phyloP scores from a whole-genome alignment of 305 asterid species.

The Fraxinus platypoda region DNA sequence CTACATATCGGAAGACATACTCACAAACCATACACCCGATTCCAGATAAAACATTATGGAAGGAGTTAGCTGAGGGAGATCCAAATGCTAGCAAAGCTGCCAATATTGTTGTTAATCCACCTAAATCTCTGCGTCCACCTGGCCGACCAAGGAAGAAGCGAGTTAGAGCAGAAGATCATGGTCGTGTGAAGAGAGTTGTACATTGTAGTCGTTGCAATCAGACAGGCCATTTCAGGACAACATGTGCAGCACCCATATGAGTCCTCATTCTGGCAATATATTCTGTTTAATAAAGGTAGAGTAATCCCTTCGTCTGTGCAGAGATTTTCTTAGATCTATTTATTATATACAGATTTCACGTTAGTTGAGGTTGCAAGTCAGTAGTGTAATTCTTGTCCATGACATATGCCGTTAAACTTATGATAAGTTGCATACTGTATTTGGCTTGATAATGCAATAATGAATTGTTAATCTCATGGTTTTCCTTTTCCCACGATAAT shows the following conservation, averaged over 20 bases:
- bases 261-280: slow-evolving; percentile 6
- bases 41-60: slow-evolving; percentile 86
- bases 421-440: slow-evolving; percentile 3
- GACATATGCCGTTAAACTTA: not conserved
- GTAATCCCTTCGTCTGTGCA: slow-evolving; percentile 34
- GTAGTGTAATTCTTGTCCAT: slow-evolving; percentile 12
- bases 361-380: slow-evolving; percentile 26
- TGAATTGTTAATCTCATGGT: not conserved
- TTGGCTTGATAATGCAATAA: slow-evolving; percentile 18
- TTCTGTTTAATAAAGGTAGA: slow-evolving; percentile 25
- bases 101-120: slow-evolving; percentile 65
- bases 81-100: slow-evolving; percentile 31
- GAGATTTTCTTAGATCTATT: slow-evolving; percentile 31
- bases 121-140: slow-evolving; percentile 81
- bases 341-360: slow-evolving; percentile 18
- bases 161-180: slow-evolving; percentile 83
- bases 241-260: slow-evolving; percentile 91
- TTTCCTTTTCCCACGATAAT: not conserved
- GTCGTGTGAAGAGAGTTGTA: slow-evolving; percentile 83
- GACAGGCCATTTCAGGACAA: slow-evolving; percentile 81
- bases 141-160: slow-evolving; percentile 91
- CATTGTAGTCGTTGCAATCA: slow-evolving; percentile 94
- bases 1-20: slow-evolving; percentile 76
- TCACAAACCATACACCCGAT: slow-evolving; percentile 91
- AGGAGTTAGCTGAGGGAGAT: slow-evolving; percentile 68